Conservation (phyloP, 176 grass and related monocot genomes). For the Triticum turgidum region DNA sequence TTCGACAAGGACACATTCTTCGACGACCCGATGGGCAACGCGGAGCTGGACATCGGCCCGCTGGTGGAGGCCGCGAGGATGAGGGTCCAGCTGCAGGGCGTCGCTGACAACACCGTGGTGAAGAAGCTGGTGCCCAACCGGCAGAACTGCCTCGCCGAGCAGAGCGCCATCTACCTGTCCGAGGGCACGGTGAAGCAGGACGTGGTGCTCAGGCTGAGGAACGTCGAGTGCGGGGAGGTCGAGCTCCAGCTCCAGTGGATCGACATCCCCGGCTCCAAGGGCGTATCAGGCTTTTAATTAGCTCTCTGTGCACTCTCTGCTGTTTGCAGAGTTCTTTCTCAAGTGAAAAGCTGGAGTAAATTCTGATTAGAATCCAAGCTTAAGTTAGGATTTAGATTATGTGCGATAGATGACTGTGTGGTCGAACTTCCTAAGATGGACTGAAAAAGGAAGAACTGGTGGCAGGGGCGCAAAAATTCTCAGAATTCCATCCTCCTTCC, state of each 20-base stretch:
- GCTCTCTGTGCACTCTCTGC: neutral
- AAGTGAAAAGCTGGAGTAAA: too few species aligned
- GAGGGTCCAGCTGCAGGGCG: conserved; percentile 39
- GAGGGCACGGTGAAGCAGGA: conserved; percentile 67
- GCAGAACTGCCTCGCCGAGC: conserved; percentile 66
- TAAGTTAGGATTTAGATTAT: neutral
- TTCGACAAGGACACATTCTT: conserved; percentile 86
- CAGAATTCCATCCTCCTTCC: neutral
- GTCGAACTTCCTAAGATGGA: neutral
- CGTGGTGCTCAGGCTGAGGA: conserved; percentile 47
- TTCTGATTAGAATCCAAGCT: neutral
- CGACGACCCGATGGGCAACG: conserved; percentile 80
- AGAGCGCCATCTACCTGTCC: conserved; percentile 40
- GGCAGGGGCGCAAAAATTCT: neutral
- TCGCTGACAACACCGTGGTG: conserved; percentile 44
- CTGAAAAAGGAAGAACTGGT: neutral
- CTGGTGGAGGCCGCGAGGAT: conserved; percentile 74
- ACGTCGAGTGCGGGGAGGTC: conserved; percentile 63
- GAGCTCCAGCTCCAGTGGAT: conserved; percentile 64
- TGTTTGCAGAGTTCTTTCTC: neutral
- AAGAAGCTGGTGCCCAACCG: conserved; percentile 55
- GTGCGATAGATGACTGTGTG: neutral
- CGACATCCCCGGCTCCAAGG: conserved; percentile 38
- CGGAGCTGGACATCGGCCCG: conserved; percentile 65
- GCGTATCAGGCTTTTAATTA: neutral